A percentile compares a stretch with the other conserved stretches of the same genome.
phyloP scores from a whole-genome alignment of 192 early-diverging fungal genomes.

The Mycoemilia scoparia region DNA sequence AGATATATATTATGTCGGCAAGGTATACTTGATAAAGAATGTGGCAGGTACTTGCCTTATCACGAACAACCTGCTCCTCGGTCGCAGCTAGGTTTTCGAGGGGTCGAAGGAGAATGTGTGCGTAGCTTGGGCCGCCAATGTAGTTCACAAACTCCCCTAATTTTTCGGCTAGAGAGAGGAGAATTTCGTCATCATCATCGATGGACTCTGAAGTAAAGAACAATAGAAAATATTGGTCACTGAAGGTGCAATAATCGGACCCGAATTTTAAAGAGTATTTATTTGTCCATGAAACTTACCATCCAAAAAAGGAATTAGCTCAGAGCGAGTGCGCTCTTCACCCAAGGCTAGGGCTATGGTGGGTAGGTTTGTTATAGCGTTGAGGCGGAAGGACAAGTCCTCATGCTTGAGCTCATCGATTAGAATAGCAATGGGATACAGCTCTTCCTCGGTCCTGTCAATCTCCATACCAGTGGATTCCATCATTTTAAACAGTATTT shows the following conservation, averaged over 20 bases:
- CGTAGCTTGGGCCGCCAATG: conserved; percentile 77
- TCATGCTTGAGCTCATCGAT: conserved; percentile 91
- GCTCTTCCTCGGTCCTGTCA: conserved; percentile 35
- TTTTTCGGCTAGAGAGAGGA: conserved; percentile 83
- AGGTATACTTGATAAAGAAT: background rate
- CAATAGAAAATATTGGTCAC: too few relatives aligned
- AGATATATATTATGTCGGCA: conserved; percentile 1
- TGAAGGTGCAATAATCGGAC: too few relatives aligned
- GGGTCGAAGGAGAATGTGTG: conserved; percentile 71
- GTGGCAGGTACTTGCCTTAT: conserved; percentile 47
- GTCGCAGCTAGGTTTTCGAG: conserved; percentile 94
- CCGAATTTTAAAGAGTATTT: background rate
- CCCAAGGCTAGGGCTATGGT: conserved; percentile 88
- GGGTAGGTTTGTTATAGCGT: conserved; percentile 60
- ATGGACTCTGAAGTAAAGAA: conserved; percentile 98
- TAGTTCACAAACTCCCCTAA: conserved; percentile 83
- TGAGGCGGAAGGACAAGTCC: conserved; percentile 64
- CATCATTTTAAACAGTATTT: too few relatives aligned
- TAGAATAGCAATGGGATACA: conserved; percentile 78
- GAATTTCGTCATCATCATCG: conserved; percentile 97
- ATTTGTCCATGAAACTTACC: conserved; percentile 45
- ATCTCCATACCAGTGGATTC: conserved; percentile 3
- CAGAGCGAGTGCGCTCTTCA: conserved; percentile 79
- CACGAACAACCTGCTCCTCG: conserved; percentile 94
- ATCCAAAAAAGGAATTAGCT: conserved; percentile 96